Base-by-base conservation (phyloP, 1,284 basidiomycete genomes). In the Ganoderma resinaceum region DNA sequence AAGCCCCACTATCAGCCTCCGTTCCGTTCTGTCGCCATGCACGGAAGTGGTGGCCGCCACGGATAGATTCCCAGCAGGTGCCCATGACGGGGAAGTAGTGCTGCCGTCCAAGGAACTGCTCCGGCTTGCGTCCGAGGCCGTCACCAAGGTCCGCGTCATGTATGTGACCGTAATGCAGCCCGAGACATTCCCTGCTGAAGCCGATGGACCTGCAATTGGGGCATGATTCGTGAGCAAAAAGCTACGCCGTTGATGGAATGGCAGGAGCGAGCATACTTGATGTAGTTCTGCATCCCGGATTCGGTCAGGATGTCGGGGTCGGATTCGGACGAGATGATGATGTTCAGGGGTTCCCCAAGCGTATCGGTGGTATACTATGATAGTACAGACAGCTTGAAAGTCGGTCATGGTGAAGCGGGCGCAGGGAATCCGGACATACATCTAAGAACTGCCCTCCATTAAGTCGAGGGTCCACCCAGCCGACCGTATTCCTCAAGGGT, bases 391-490 rank as follows among this genome's bases (percentile, higher is more conserved):
- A 14, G 18, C 26, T 37, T 38, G 23, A 23, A 35, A 33, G 37
- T 55, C 0, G 2, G 11, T 1, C n/a, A 46, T 0, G 2, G 11
- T 1, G 29, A 46, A 29, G 35, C 26, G 9, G 2, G n/a, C 18
- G n/a, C 42, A 63, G 31, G 55, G 63, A n/a, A 57, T 16, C 31
- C 23, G 37, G 23, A 71, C 73, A 55, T 60, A 72, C 73, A 46
- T 72, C 70, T 43, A 94, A 81, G 69, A 93, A 83, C 42, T 84
- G 84, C 11, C 93, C 92, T 40, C 92, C 93, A 65, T 88, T 85
- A 35, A 86, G 71, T 61, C 91, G 82, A 29, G 93, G 93, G 78
- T 94, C 93, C 55, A 82, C 78, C 91, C 91, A 94, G 37, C 90
- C 91, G 29, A 68, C 63, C 0, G 77, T 79, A 60, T 77, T 67